These are phyloP conservation scores for Aspergillus sp. DNA, from an alignment of 2,329 filamentous ascomycete genomes.

Conservation along the genomic window DNA sequence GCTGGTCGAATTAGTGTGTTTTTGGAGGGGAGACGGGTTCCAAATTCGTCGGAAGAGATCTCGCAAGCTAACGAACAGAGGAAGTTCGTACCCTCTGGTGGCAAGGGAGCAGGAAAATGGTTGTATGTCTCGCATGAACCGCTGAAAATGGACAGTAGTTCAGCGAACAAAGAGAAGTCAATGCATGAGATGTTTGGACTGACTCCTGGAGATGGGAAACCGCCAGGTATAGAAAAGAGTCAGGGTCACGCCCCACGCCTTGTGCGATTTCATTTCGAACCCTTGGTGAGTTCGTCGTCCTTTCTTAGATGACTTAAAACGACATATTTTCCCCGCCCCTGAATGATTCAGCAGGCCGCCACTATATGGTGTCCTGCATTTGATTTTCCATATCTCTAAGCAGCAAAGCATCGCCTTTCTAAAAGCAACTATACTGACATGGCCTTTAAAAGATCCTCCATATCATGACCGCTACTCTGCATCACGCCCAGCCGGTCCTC, in stretches of 20 bases:
- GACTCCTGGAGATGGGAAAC: constrained; percentile 30
- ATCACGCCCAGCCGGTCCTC: constrained; percentile 73
- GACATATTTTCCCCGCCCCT: no score
- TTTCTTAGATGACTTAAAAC: not conserved
- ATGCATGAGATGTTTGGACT: constrained; percentile 46
- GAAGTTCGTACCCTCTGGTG: constrained; percentile 65
- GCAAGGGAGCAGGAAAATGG: constrained; percentile 85
- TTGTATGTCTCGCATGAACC: constrained; percentile 84
- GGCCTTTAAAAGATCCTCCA: constrained; percentile 74
- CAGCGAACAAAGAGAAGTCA: constrained; percentile 29
- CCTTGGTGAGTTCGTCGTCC: constrained; percentile 79
- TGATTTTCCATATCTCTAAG: not conserved
- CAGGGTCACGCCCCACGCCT: constrained; percentile 49
- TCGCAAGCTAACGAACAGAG: constrained; percentile 18
- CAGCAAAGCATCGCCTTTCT: not conserved
- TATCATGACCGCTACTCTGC: constrained; percentile 72
- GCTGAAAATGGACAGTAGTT: constrained; percentile 39
- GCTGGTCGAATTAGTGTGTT: constrained; percentile 86
- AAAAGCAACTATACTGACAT: constrained; percentile 22
- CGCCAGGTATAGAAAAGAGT: constrained; percentile 34
- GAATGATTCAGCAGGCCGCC: not conserved
- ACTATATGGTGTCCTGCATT: not conserved
- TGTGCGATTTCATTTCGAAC: constrained; percentile 90
- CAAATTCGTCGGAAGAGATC: constrained; percentile 16
- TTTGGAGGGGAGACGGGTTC: constrained; percentile 68